Percentiles rank a stretch among this genome's conserved stretches.
These are phyloP conservation scores for Spencermartinsiella ligniputridi DNA, from an alignment of 1,139 yeast genomes.

Conservation along the genomic window DNA sequence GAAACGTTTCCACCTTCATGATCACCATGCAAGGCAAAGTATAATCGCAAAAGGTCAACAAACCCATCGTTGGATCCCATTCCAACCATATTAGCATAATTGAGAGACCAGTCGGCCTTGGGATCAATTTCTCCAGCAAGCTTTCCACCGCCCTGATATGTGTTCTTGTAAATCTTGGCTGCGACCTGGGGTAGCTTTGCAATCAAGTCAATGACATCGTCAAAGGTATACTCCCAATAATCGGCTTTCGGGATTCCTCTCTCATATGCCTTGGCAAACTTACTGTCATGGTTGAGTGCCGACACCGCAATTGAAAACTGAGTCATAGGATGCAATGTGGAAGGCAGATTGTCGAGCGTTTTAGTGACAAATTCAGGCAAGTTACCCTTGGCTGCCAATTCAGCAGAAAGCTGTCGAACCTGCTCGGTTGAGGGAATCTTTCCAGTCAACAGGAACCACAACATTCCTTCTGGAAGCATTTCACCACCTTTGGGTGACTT, in stretches of 20 bases:
- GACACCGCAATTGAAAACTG: conserved; percentile 91
- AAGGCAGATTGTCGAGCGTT: conserved; percentile 77
- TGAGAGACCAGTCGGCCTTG: conserved; percentile 85
- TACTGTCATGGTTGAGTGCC: conserved; percentile 85
- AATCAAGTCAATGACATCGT: conserved; percentile 81
- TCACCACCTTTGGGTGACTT: conserved; percentile 49
- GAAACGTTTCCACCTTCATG: conserved; percentile 99
- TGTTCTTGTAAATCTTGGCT: conserved; percentile 89
- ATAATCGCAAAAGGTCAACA: conserved; percentile 85
- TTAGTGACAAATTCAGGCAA: conserved; percentile 85
- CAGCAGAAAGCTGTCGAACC: conserved; percentile 69
- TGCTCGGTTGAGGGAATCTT: conserved; percentile 78
- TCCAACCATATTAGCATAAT: conserved; percentile 82
- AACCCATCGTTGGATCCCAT: conserved; percentile 75
- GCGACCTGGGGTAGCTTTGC: conserved; percentile 92
- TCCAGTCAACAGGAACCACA: conserved; percentile 90
- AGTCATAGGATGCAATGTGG: conserved; percentile 94
- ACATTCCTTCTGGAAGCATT: conserved; percentile 76
- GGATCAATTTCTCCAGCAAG: conserved; percentile 63
- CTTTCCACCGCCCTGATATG: conserved; percentile 76
- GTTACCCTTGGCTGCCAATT: conserved; percentile 76
- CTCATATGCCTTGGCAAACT: conserved; percentile 88
- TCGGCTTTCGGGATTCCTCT: conserved; percentile 80
- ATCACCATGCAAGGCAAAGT: conserved; percentile 92
- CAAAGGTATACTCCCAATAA: conserved; percentile 91